phyloP scores from a whole-genome alignment of 805 yeast genomes.

The Maudiozyma serrabonitensis region DNA sequence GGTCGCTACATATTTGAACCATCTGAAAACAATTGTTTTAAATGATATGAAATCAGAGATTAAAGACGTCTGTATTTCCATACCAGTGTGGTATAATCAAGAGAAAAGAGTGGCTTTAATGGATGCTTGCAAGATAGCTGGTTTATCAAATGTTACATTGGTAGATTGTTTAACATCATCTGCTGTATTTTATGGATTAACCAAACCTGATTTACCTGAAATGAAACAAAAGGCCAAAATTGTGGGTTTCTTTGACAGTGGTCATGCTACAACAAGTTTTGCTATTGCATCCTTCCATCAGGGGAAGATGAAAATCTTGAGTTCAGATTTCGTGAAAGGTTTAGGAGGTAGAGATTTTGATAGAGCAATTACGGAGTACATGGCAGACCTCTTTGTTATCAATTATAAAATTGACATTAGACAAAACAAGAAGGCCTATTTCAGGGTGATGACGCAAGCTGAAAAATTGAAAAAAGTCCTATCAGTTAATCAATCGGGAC shows the following conservation, averaged over 20 bases:
- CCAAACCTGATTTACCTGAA: constrained; percentile 67
- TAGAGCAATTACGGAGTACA: constrained; percentile 83
- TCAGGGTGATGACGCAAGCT: constrained; percentile 82
- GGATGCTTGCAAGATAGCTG: constrained; percentile 92
- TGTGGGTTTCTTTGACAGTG: constrained; percentile 90
- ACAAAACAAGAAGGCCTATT: constrained; percentile 87
- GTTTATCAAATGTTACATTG: constrained; percentile 92
- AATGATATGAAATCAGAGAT: constrained; percentile 70
- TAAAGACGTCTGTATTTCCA: constrained; percentile 83
- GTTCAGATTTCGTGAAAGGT: constrained; percentile 85
- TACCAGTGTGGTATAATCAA: constrained; percentile 95
- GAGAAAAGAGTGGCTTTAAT: constrained; percentile 90
- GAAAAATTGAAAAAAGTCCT: constrained; percentile 90
- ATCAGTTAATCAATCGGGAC: constrained; percentile 90
- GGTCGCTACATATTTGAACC: constrained; percentile 88
- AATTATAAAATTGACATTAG: constrained; percentile 90
- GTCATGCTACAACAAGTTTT: constrained; percentile 90
- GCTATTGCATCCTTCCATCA: constrained; percentile 81
- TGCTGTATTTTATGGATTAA: constrained; percentile 97
- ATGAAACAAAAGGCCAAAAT: constrained; percentile 86
- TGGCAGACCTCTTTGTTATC: constrained; percentile 79
- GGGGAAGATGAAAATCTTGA: constrained; percentile 88
- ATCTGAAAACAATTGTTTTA: constrained; percentile 68
- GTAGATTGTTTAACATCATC: constrained; percentile 97
- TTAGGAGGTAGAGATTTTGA: constrained; percentile 98